Conservation (phyloP, 345 rosid genomes). For the Barbarea vulgaris region DNA sequence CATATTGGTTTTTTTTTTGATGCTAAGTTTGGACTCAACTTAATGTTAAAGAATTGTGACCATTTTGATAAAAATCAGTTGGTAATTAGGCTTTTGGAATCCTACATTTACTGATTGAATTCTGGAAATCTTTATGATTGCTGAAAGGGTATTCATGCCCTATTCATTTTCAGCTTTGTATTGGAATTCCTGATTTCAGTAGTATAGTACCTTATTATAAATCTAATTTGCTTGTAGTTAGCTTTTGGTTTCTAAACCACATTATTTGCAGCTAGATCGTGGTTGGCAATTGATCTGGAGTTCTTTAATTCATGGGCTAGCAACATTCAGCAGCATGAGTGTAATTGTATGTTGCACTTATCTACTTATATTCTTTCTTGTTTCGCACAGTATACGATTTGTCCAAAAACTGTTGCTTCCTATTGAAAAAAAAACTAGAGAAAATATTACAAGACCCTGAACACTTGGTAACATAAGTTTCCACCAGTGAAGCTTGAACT, state of each 20-base stretch:
- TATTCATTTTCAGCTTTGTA: conserved; percentile 6
- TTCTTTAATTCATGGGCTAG: conserved; percentile 71
- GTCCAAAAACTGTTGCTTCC: not conserved
- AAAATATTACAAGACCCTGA: conserved; percentile 1
- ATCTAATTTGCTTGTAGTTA: conserved; percentile 19
- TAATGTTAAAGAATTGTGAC: conserved; percentile 9
- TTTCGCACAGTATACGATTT: not conserved
- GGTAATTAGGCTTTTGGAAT: not conserved
- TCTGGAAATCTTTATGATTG: conserved; percentile 7
- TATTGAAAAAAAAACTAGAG: conserved; percentile 5
- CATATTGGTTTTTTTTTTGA: conserved; percentile 10
- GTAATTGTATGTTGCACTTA: conserved; percentile 63
- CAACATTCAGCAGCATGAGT: conserved; percentile 68
- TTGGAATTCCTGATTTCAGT: conserved; percentile 14
- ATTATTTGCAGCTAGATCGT: conserved; percentile 57
- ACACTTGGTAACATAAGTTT: conserved; percentile 9
- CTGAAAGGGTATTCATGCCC: conserved; percentile 15
- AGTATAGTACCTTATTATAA: not conserved
- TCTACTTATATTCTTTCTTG: conserved; percentile 30
- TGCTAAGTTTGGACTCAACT: conserved; percentile 17
- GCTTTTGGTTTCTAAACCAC: conserved; percentile 24
- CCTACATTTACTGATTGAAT: conserved; percentile 11
- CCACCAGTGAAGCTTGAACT: conserved; percentile 17
- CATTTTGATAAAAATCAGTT: not conserved
- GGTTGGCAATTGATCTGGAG: conserved; percentile 89